Evolutionary conservation across 2,329 filamentous ascomycete genomes (phyloP), one percentile per base, ranked within the genome.

Genomic region (Fusarium sp.): DNA sequence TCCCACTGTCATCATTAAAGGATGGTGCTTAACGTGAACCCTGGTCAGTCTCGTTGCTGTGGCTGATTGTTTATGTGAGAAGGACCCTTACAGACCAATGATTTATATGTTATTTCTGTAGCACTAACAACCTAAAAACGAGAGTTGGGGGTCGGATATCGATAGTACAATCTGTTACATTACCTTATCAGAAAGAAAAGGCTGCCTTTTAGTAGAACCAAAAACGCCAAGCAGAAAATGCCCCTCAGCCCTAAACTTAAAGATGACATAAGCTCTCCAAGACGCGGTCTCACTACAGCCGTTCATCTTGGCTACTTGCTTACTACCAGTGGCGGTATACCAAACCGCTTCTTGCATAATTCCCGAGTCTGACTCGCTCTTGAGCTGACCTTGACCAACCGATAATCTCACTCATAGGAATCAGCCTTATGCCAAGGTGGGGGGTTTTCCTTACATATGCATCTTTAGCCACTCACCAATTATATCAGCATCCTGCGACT

Each of bases 1-100:
- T 71, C 70, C 66, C 61, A 57, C 69, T 71, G 60, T 73, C 67
- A 68, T 73, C 60, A 60, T 33, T 59, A 27, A 38, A 58, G 35
- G 45, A 63, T 57, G 50, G 46, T 67, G 58, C 46, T 46, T 64
- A 15, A 37, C 15, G 54, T 70, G 64, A 72, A 56, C 70, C 64
- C 64, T 55, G 59, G 35, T 46, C 58, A 52, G 42, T 49, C 37
- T 27, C 26, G 49, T 63, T 62, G 41, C 40, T 56, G 42, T 58
- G 37, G 40, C 32, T 71, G 49, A 58, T 64, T 64, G 52, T 57
- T 68, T 64, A 53, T 52, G n/a, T 60, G 35, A 41, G 41, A 41
- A 59, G 45, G 37, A 42, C 20, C n/a, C 20, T 55, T 37, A 27
- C 37, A 20, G 26, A 55, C 23, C 15, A 30, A 32, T 35, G 15